Evolutionary conservation across 164 flowering plant species (phyloP).

Genomic region (Cinnamomum chago): DNA sequence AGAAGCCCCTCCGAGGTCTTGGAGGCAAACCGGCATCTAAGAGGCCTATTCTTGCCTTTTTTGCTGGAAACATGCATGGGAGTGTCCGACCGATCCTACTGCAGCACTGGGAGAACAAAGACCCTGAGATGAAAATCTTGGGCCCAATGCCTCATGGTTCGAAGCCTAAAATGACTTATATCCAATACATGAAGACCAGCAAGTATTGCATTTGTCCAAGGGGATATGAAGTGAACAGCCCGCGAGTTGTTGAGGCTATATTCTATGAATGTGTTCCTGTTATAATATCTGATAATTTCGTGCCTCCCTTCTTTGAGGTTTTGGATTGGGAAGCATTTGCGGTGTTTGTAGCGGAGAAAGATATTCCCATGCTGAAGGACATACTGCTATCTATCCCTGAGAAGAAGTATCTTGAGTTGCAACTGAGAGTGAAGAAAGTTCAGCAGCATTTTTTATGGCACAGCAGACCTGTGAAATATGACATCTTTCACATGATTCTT

Average conservation of each 20-base stretch:
- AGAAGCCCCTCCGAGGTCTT: slow-evolving; percentile 20
- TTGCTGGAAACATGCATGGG: slow-evolving; percentile 39
- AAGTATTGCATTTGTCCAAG: slow-evolving; percentile 38
- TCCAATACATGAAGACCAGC: slow-evolving; percentile 16
- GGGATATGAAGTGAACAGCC: slow-evolving; percentile 42
- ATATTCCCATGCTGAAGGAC: slow-evolving; percentile 11
- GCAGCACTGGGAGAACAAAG: slow-evolving; percentile 32
- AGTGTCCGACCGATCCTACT: slow-evolving; percentile 28
- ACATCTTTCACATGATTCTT: slow-evolving; percentile 13
- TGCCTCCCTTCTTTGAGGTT: slow-evolving; percentile 11
- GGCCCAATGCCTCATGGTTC: slow-evolving; percentile 11
- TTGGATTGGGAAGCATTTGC: slow-evolving; percentile 12
- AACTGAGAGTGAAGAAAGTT: slow-evolving; percentile 10
- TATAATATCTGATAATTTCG: slow-evolving; percentile 20
- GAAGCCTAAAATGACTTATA: slow-evolving; percentile 7
- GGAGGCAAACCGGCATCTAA: slow-evolving; percentile 29
- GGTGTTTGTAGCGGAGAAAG: slow-evolving; percentile 7
- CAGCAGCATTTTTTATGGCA: slow-evolving; percentile 13
- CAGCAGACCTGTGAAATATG: not conserved
- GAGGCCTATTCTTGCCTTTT: slow-evolving; percentile 34
- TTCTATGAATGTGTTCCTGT: slow-evolving; percentile 42
- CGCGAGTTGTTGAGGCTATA: slow-evolving; percentile 37
- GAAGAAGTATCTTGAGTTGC: slow-evolving; percentile 4
- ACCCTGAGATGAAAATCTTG: slow-evolving; percentile 18
- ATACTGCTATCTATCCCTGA: slow-evolving; percentile 11